Base-by-base conservation (phyloP, 345 rosid genomes). In the Reutealis trisperma region DNA sequence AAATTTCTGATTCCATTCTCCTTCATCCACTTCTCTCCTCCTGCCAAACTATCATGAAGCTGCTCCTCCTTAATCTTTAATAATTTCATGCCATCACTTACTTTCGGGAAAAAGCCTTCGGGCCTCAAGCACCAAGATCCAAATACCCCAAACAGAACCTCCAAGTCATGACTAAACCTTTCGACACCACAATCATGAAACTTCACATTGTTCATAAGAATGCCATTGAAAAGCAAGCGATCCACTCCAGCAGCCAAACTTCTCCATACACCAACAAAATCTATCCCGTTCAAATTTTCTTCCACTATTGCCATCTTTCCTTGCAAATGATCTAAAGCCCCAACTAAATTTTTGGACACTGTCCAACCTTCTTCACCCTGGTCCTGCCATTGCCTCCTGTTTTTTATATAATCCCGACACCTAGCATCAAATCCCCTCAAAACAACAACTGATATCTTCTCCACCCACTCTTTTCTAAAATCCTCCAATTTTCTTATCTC, bases 91-190 rank as follows among this genome's bases (percentile, higher is more conserved):
- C 97, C 83, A 15, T 91, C 97, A 0, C 79, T 87, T 71, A 75
- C 11, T 84, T 84, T 89, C 0, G 94, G 92, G 74, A 96, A 92
- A 83, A 93, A 96, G 62, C 97, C 90, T 78, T 93, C 88, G 0
- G 97, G 95, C 70, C 94, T 90, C 83, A 92, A 78, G 57, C 98
- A 96, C 97, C 98, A 96, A 25, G 88, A 83, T 80, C 90, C 58
- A 67, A 92, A 93, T 61, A 92, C 89, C 5, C 91, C 93, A 62
- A 89, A 93, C 37, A 96, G 74, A 63, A 88, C 87, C 78, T 89
- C 89, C 84, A 89, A 58, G 81, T 96, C 97, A 49, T 82, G 55
- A 67, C 84, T 71, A 11, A 96, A 84, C 85, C 91, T 92, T 70
- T 90, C 84, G 24, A 92, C 88, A 14, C 94, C 94, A 70, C 77